These are phyloP conservation scores for Malus hybrid DNA, from an alignment of 331 rosid species.

Conservation along the genomic window DNA sequence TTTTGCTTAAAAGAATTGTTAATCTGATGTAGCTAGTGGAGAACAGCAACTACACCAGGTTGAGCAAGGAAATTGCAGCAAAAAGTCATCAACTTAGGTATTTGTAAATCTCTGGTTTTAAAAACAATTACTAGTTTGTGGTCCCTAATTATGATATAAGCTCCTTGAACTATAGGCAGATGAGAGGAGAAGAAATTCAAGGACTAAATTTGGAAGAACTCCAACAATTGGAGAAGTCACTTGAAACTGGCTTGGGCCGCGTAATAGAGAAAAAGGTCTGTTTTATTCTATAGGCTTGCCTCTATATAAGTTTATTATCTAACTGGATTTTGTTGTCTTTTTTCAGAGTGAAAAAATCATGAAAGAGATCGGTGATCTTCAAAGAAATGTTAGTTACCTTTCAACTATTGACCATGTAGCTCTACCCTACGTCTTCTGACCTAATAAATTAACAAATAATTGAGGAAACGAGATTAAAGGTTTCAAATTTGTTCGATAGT, in stretches of 20 bases:
- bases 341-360: constrained; percentile 74
- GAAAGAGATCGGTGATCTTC: constrained; percentile 63
- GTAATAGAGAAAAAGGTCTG: constrained; percentile 65
- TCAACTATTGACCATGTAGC: not conserved
- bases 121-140: not conserved
- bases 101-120: not conserved
- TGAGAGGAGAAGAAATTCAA: constrained; percentile 94
- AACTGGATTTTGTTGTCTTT: not conserved
- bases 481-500: no score
- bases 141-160: not conserved
- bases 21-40: constrained; percentile 53
- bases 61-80: constrained; percentile 71
- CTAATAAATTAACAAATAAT: not conserved
- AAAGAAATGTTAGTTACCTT: constrained; percentile 56
- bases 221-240: constrained; percentile 64
- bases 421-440: no score
- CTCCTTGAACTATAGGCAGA: constrained; percentile 45
- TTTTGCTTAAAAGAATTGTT: not conserved
- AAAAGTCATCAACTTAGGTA: constrained; percentile 65
- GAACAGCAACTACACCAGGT: constrained; percentile 45
- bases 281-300: not conserved
- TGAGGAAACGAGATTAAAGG: not conserved
- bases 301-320: not conserved
- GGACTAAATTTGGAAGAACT: constrained; percentile 61
- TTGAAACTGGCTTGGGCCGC: constrained; percentile 71